Evolutionary conservation across 2,329 filamentous ascomycete genomes (phyloP), one percentile per base, ranked within the genome.

Genomic region (Atkinsonella hypoxylon): DNA sequence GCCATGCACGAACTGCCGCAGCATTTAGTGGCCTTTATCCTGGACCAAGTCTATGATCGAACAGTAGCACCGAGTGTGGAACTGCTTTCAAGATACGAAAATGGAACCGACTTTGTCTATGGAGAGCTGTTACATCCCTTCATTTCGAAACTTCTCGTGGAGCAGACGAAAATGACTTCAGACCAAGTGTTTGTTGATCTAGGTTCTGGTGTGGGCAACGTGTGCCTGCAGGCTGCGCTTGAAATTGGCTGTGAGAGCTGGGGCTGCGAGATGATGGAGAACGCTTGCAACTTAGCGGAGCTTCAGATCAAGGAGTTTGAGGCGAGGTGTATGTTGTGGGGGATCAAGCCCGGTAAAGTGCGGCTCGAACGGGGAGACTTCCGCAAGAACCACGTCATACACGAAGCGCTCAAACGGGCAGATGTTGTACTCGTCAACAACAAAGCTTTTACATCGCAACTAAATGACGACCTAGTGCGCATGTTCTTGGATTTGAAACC

Each of bases 371-470:
- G 83, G 42, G 93, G 89, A 52, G 87, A 95, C 63, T 96, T 98
- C 61, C 80, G 89, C 10, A 80, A 82, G 56, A 86, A 85, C 57
- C 65, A 77, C 15, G 74, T 75, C 52, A 88, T 96, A 46, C 76
- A 83, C 53, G 76, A 81, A 22, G 83, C 83, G 8, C 75, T 98
- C 47, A 84, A 85, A 65, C 81, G 83, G 50, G 91, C 93, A 1
- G 93, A 98, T 64, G 90, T 97, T n/a, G 81, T 98, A 17, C 78
- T 98, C 26, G 91, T 97, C 60, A 98, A 98, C 73, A 98, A 98
- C 69, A 90, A 97, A 68, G 93, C 89, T 2, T 98, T 98, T 68
- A 90, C 85, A 6, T 84, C 90, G 13, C 77, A 84, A 58, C 78
- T 96, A 50, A 98, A 97, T 68, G 85, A 88, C 62, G 80, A 82